Conservation (phyloP, 2,329 filamentous ascomycete genomes). For the Calonectria ilicicola region DNA sequence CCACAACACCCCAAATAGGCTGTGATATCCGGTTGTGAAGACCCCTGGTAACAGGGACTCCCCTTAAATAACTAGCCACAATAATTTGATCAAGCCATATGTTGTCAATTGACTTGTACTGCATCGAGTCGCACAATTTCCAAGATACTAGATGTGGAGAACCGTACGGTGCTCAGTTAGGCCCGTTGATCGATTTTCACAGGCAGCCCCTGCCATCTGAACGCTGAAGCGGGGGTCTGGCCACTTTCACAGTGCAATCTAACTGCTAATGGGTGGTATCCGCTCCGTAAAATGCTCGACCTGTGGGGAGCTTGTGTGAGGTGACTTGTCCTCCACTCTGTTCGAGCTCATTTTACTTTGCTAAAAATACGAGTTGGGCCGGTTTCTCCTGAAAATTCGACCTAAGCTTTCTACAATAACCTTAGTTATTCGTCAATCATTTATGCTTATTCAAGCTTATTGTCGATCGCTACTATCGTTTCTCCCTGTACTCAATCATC, state of each 20-base stretch:
- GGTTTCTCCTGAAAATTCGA: background rate
- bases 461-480: constrained; percentile 6
- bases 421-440: constrained; percentile 1
- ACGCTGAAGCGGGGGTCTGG: too few relatives aligned
- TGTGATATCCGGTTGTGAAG: background rate
- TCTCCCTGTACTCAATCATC: background rate
- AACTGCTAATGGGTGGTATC: background rate
- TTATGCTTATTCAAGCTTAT: background rate
- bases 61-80: too few relatives aligned
- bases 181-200: background rate
- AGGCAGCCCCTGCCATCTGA: background rate
- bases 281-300: background rate
- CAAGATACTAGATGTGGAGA: background rate
- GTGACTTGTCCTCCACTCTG: background rate
- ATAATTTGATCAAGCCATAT: background rate
- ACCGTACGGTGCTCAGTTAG: background rate
- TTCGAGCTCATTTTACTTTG: background rate
- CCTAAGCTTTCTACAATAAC: background rate
- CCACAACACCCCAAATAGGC: too few relatives aligned
- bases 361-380: background rate
- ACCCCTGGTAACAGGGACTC: too few relatives aligned
- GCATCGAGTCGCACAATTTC: background rate
- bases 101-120: background rate
- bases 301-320: background rate
- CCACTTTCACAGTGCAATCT: background rate